Evolutionary conservation across 2,329 filamentous ascomycete genomes (phyloP), one percentile per base, ranked within the genome.

Genomic region (Salinomyces thailandicus): DNA sequence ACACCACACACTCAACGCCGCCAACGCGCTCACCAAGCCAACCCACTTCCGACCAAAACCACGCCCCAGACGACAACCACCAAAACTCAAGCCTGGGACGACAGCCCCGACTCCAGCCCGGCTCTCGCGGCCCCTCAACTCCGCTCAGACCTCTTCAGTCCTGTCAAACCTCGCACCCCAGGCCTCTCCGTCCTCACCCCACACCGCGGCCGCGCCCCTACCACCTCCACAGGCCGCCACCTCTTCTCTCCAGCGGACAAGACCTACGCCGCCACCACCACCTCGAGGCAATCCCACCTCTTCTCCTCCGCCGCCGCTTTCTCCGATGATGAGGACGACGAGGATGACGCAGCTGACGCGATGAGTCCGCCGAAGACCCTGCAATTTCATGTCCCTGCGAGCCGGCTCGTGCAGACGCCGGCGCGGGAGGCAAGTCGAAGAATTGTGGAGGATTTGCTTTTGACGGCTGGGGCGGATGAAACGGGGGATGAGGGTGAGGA

Each of bases 291-390:
- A 1, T 42, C 41, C n/a, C 44, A 43, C 30, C 40, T 55, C 31
- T 26, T 26, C 4, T 26, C 22, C 22, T n/a, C n/a, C n/a, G n/a
- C n/a, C n/a, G n/a, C n/a, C n/a, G n/a, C n/a, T n/a, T 43, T 46
- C 22, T 14, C 8, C 24, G 35, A 48, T 17, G 46, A 45, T 18
- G 48, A 51, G 19, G 46, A 43, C 38, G 80, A 81, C 32, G 74
- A 77, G 7, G 74, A 79, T 32, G 73, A 73, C 26, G 62, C 66
- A 12, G 62, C 54, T 16, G 55, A 51, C 2, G 70, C 69, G 16
- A 60, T 73, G 32, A 94, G 85, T 53, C 91, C 91, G 18, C 91
- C 91, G 0, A 96, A 96, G 68, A 91, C 85, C 8, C 87, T 93
- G 42, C 82, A 87, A 53, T 93, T 93, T 58, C 79, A 81, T 30